phyloP scores from a whole-genome alignment of 2,329 filamentous ascomycete species.

The Claviceps africana region DNA sequence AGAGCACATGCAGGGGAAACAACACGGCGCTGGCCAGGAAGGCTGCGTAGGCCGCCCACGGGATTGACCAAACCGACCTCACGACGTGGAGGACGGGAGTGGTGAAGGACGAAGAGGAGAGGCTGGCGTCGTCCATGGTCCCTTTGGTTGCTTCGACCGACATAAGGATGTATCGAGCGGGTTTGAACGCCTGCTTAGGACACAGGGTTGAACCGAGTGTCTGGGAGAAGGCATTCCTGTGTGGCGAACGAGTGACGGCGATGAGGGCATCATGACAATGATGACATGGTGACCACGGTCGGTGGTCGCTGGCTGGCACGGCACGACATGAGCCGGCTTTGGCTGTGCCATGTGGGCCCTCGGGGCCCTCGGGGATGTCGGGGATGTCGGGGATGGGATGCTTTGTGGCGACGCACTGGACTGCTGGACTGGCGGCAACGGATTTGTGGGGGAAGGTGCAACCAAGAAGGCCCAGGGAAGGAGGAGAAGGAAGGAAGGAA shows the following conservation, averaged over 20 bases:
- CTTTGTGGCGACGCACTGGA: too few relatives aligned
- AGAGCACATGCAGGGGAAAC: constrained; percentile 2
- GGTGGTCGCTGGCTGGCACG: too few relatives aligned
- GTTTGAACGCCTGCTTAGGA: background rate
- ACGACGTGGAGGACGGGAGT: constrained; percentile 14
- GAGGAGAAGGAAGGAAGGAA: too few relatives aligned
- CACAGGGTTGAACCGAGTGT: background rate
- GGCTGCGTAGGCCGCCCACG: constrained; percentile 14
- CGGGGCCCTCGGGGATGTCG: too few relatives aligned
- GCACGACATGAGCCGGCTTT: background rate
- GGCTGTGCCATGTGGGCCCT: background rate
- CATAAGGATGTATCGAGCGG: background rate
- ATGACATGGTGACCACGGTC: background rate
- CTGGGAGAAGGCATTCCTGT: background rate
- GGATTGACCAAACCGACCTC: constrained; percentile 14
- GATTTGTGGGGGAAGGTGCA: background rate
- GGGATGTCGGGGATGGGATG: too few relatives aligned
- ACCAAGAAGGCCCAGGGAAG: too few relatives aligned
- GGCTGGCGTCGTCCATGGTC: constrained; percentile 6
- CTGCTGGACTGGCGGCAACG: background rate
- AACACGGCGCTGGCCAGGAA: constrained; percentile 10
- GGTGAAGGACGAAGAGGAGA: constrained; percentile 11
- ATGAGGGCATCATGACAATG: background rate
- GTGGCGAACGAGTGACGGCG: background rate
- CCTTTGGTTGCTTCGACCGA: background rate